Conservation (phyloP, 2,329 filamentous ascomycete species). For the Aureobasidium namibiae region DNA sequence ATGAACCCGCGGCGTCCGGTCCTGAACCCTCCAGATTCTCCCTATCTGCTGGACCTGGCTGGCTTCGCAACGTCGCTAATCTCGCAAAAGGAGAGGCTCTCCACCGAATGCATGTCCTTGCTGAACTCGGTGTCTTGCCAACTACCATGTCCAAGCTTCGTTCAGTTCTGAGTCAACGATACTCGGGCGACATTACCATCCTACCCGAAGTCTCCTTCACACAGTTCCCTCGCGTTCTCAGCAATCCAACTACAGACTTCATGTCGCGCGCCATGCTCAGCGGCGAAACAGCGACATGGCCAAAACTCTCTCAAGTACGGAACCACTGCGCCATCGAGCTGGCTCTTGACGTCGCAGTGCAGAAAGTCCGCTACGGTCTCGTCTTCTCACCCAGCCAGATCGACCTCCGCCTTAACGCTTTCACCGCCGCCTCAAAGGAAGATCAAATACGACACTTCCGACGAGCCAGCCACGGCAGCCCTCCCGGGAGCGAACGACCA, state of each 20-base stretch:
- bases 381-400: slow-evolving; percentile 61
- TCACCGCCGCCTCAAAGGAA: slow-evolving; percentile 9
- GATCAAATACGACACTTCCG: neutral
- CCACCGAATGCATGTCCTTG: slow-evolving; percentile 70
- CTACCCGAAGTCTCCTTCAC: slow-evolving; percentile 68
- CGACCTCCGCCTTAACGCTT: slow-evolving; percentile 40
- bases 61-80: slow-evolving; percentile 59
- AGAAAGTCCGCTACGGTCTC: slow-evolving; percentile 57
- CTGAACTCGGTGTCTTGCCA: slow-evolving; percentile 72
- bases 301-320: slow-evolving; percentile 73
- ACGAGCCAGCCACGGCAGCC: slow-evolving; percentile 7
- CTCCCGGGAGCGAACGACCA: neutral
- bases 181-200: slow-evolving; percentile 93
- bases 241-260: slow-evolving; percentile 78
- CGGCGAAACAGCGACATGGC: slow-evolving; percentile 86
- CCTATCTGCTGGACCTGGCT: slow-evolving; percentile 41
- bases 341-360: slow-evolving; percentile 68
- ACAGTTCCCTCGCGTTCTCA: slow-evolving; percentile 68
- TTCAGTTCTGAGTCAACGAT: slow-evolving; percentile 80
- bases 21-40: slow-evolving; percentile 26
- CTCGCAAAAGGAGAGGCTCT: slow-evolving; percentile 72
- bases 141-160: slow-evolving; percentile 60
- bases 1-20: slow-evolving; percentile 29
- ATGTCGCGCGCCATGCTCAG: slow-evolving; percentile 70
- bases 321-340: slow-evolving; percentile 86